Conservation (phyloP, 2,329 filamentous ascomycete species). For the Aureobasidium sp. region DNA sequence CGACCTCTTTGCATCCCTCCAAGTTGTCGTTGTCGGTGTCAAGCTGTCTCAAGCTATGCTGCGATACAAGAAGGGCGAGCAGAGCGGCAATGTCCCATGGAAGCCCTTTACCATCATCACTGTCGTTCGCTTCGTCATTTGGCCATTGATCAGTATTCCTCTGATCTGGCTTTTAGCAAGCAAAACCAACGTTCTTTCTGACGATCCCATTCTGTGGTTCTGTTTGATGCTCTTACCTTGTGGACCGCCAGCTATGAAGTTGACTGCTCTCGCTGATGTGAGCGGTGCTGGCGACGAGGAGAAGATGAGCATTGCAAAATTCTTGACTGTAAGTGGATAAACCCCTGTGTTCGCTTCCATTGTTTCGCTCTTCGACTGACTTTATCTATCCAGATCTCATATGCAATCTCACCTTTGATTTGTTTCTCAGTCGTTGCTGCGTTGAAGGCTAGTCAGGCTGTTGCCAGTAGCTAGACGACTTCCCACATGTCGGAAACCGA, state of each 20-base stretch:
- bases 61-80: slow-evolving; percentile 48
- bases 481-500: too few species aligned
- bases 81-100: slow-evolving; percentile 53
- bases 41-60: slow-evolving; percentile 64
- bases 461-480: slow-evolving; percentile 20
- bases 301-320: slow-evolving; percentile 61
- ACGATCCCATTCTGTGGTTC: slow-evolving; percentile 74
- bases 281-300: slow-evolving; percentile 50
- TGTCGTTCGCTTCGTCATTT: slow-evolving; percentile 64
- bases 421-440: slow-evolving; percentile 49
- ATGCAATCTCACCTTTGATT: slow-evolving; percentile 48
- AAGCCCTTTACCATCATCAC: slow-evolving; percentile 58
- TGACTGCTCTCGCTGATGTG: slow-evolving; percentile 58
- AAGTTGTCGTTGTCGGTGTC: slow-evolving; percentile 73
- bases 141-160: slow-evolving; percentile 59
- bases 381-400: slow-evolving; percentile 39
- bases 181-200: slow-evolving; percentile 55
- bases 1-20: slow-evolving; percentile 68
- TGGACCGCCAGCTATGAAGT: slow-evolving; percentile 61
- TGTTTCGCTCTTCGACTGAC: not conserved
- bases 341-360: too few species aligned
- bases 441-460: slow-evolving; percentile 44
- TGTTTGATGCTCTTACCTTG: slow-evolving; percentile 66
- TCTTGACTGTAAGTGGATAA: slow-evolving; percentile 47
- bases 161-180: slow-evolving; percentile 62